Evolutionary conservation across 345 rosid species (phyloP).

Genomic region (Raphanus sativus): DNA sequence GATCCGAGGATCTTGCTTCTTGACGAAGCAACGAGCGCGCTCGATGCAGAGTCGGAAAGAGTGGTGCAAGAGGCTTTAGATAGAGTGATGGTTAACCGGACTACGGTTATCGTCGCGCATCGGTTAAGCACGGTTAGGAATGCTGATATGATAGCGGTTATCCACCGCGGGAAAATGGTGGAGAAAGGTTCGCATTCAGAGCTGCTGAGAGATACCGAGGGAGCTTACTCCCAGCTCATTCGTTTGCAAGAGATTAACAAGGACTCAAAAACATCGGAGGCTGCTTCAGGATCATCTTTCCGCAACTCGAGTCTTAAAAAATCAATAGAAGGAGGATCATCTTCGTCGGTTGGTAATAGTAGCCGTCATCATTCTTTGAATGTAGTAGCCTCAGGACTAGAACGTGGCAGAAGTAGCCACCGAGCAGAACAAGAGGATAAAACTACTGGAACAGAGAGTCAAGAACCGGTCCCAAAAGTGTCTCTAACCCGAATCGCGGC

Average conservation of each 20-base stretch:
- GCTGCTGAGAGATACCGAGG: slow-evolving; percentile 58
- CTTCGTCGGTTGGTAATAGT: slow-evolving; percentile 30
- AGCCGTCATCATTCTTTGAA: slow-evolving; percentile 36
- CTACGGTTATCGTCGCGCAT: slow-evolving; percentile 83
- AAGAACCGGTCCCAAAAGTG: slow-evolving; percentile 32
- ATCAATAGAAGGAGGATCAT: slow-evolving; percentile 21
- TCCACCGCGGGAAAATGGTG: slow-evolving; percentile 73
- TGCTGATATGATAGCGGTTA: slow-evolving; percentile 74
- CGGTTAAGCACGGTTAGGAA: slow-evolving; percentile 74
- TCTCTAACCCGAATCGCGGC: slow-evolving; percentile 53
- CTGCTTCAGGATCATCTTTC: slow-evolving; percentile 42
- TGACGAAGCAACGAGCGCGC: slow-evolving; percentile 92
- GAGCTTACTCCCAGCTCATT: slow-evolving; percentile 81
- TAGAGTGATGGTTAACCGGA: slow-evolving; percentile 71
- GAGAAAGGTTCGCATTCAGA: slow-evolving; percentile 78
- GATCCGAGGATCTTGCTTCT: slow-evolving; percentile 70
- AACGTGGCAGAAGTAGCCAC: slow-evolving; percentile 40
- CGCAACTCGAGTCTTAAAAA: slow-evolving; percentile 23
- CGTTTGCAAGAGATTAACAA: slow-evolving; percentile 59
- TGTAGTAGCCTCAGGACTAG: slow-evolving; percentile 18
- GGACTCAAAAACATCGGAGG: slow-evolving; percentile 1
- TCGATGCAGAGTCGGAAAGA: slow-evolving; percentile 85
- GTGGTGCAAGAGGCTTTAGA: slow-evolving; percentile 85
- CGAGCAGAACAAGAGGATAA: slow-evolving; percentile 30
- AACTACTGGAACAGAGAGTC: not conserved